A percentile compares a stretch with the other conserved stretches of the same genome.
Conservation (phyloP, 73 alveolate species). For the Tetrahymena malaccensis region DNA sequence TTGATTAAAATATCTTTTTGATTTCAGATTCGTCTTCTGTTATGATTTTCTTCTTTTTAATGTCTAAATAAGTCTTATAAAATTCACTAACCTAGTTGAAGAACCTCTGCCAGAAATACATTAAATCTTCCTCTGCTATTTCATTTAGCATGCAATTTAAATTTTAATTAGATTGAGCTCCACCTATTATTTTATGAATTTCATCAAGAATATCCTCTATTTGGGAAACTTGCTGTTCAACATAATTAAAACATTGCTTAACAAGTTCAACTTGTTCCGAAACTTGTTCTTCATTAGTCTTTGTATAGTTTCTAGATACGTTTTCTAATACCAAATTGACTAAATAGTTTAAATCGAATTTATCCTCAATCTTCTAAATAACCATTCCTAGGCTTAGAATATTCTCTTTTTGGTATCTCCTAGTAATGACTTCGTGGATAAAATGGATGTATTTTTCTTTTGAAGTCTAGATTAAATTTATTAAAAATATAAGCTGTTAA, state of each 20-base stretch:
- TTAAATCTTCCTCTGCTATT: neutral
- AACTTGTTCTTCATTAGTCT: neutral
- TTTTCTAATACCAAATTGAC: neutral
- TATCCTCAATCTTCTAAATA: neutral
- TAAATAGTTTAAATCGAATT: neutral
- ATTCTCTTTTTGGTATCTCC: neutral
- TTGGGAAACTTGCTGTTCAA: neutral
- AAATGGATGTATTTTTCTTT: neutral
- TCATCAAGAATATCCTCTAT: neutral
- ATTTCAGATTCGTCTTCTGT: neutral
- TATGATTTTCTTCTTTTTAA: neutral
- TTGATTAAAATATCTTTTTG: neutral
- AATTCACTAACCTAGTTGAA: neutral
- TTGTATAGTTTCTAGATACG: neutral
- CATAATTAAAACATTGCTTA: neutral
- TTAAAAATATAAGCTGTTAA: neutral
- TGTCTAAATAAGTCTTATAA: neutral
- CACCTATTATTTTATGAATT: neutral
- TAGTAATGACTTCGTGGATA: neutral
- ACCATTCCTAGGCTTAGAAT: neutral
- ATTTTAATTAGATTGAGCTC: neutral
- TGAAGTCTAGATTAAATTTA: neutral
- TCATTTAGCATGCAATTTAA: neutral
- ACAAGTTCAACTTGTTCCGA: neutral
- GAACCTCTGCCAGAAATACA: neutral